phyloP scores from a whole-genome alignment of 352 stramenopile genomes.

The Blastocystis hominis region DNA sequence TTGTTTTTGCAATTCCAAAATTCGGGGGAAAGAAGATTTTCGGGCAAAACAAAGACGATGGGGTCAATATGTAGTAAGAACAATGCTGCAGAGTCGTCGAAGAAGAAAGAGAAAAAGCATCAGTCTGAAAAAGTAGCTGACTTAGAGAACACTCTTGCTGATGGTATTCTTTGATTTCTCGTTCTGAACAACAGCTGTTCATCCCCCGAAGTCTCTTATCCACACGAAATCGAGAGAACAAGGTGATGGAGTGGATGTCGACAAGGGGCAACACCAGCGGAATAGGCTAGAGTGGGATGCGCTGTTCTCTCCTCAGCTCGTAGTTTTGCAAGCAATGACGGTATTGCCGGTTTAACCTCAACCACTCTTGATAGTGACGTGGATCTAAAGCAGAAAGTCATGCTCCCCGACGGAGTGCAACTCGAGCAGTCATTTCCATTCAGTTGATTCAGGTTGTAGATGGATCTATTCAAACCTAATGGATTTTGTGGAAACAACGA shows the following conservation, averaged over 20 bases:
- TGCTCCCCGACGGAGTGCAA: background rate
- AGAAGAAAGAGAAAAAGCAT: background rate
- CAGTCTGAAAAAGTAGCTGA: constrained; percentile 3
- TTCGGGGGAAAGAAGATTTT: background rate
- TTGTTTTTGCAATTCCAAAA: background rate
- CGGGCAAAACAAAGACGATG: background rate
- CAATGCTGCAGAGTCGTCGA: background rate
- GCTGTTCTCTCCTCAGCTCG: background rate
- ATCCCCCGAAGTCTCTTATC: background rate
- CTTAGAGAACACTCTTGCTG: constrained; percentile 2
- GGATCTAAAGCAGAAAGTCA: background rate
- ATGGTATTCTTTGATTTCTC: background rate
- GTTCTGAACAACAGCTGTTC: background rate
- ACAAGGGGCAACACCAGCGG: background rate
- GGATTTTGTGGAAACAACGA: constrained; percentile 20
- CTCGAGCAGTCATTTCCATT: background rate
- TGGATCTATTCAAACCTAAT: constrained; percentile 45
- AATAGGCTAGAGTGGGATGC: background rate
- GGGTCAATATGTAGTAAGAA: constrained; percentile 25
- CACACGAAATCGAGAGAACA: background rate
- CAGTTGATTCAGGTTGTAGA: background rate
- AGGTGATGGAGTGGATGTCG: background rate
- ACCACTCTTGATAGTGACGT: background rate
- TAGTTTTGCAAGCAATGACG: background rate
- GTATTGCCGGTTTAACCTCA: background rate